Evolutionary conservation across 345 rosid genomes (phyloP).

Genomic region (Boechera divaricarpa): DNA sequence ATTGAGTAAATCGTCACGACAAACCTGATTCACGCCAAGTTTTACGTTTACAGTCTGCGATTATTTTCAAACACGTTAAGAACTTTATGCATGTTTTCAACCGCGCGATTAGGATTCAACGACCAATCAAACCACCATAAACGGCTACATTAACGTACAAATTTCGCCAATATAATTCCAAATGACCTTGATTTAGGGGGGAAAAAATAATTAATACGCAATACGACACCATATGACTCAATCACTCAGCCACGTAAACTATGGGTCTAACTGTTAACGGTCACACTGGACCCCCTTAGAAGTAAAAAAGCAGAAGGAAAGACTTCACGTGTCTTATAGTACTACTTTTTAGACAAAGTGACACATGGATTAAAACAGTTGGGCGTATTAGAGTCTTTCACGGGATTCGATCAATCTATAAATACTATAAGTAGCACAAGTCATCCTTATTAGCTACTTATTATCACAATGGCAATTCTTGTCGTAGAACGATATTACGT

Average conservation of each 20-base stretch:
- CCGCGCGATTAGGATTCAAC: constrained; percentile 37
- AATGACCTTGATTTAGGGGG: constrained; percentile 36
- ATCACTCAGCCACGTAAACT: neutral
- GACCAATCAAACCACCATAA: constrained; percentile 53
- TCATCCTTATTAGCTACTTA: neutral
- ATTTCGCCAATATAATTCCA: constrained; percentile 27
- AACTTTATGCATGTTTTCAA: constrained; percentile 20
- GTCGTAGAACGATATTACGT: neutral
- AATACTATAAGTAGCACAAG: constrained; percentile 25
- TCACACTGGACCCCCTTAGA: constrained; percentile 20
- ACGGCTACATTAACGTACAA: constrained; percentile 54
- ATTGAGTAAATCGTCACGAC: constrained; percentile 8
- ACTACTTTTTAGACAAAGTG: neutral
- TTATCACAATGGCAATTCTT: constrained; percentile 18
- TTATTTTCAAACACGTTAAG: constrained; percentile 11
- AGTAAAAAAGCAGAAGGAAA: constrained; percentile 2
- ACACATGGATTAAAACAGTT: constrained; percentile 20
- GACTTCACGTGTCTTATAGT: constrained; percentile 19
- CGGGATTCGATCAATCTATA: constrained; percentile 12
- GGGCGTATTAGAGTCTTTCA: constrained; percentile 17
- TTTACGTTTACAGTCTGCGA: constrained; percentile 40
- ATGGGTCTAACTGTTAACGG: constrained; percentile 45
- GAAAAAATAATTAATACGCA: neutral
- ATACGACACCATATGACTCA: constrained; percentile 17
- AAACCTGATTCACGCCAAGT: constrained; percentile 47